phyloP scores from a whole-genome alignment of 805 yeast genomes.

The Teunomyces pallodes region DNA sequence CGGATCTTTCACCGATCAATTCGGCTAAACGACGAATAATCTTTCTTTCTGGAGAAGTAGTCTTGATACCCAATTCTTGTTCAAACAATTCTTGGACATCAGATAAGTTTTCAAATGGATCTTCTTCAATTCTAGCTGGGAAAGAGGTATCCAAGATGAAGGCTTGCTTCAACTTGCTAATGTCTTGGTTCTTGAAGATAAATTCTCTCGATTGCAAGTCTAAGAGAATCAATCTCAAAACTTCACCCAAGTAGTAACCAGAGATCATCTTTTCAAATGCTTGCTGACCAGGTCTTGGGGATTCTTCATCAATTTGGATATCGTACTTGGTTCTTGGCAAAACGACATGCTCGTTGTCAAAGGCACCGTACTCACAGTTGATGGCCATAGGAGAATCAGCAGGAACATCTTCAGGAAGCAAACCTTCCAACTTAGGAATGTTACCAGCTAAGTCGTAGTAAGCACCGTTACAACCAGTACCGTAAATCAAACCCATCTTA shows the following conservation, averaged over 20 bases:
- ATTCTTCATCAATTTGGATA: conserved; percentile 70
- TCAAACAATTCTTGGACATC: conserved; percentile 70
- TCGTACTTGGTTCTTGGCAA: conserved; percentile 93
- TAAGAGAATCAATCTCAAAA: conserved; percentile 73
- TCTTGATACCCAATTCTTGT: conserved; percentile 54
- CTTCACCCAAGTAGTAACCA: conserved; percentile 94
- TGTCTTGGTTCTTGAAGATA: conserved; percentile 69
- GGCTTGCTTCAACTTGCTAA: conserved; percentile 55
- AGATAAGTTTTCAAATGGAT: conserved; percentile 78
- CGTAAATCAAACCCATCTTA: conserved; percentile 93
- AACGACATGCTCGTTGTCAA: conserved; percentile 81
- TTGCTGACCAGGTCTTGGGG: conserved; percentile 97
- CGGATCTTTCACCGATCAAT: conserved; percentile 87
- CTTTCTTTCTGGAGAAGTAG: conserved; percentile 77
- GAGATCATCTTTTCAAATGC: conserved; percentile 96
- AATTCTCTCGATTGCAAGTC: conserved; percentile 63
- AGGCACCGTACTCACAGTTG: conserved; percentile 98
- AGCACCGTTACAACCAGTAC: conserved; percentile 97
- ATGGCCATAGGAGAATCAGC: conserved; percentile 81
- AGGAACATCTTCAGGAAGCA: conserved; percentile 60
- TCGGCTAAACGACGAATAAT: conserved; percentile 80
- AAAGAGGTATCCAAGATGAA: conserved; percentile 86
- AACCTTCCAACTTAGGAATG: conserved; percentile 80
- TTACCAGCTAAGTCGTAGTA: conserved; percentile 74
- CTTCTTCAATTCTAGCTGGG: conserved; percentile 85